These are phyloP conservation scores for Cicer arietinum DNA, from an alignment of 306 rosid genomes.

Conservation along the genomic window DNA sequence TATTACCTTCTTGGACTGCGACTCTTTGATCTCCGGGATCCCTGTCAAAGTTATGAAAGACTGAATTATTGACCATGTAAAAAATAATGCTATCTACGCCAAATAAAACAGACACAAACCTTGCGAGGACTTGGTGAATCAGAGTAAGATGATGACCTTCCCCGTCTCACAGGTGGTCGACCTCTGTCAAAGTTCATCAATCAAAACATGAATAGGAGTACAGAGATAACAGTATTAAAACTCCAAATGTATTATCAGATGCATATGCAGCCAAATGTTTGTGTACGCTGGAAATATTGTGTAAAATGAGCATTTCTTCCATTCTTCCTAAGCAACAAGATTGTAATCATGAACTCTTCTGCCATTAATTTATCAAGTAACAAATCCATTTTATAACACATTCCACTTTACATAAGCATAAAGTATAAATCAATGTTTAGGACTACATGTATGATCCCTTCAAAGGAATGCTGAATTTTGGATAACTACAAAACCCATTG, in stretches of 20 bases:
- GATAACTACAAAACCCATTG: constrained; percentile 24
- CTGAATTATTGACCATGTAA: constrained; percentile 24
- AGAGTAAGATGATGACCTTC: constrained; percentile 88
- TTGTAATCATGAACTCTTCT: neutral
- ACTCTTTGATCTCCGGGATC: constrained; percentile 66
- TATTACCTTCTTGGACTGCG: constrained; percentile 87
- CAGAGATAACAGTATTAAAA: constrained; percentile 14
- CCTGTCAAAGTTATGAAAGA: constrained; percentile 52
- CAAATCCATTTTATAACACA: constrained; percentile 1
- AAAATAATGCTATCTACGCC: constrained; percentile 18
- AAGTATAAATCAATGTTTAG: constrained; percentile 7
- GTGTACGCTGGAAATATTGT: neutral
- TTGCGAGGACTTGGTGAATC: constrained; percentile 93
- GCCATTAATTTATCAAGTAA: neutral
- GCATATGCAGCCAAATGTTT: constrained; percentile 16
- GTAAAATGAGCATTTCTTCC: constrained; percentile 26
- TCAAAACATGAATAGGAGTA: constrained; percentile 29
- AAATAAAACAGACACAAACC: constrained; percentile 55
- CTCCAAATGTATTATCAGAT: neutral
- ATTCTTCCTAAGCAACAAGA: constrained; percentile 1
- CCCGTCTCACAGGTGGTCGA: constrained; percentile 79
- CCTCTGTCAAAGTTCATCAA: constrained; percentile 58
- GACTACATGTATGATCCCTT: neutral
- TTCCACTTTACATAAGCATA: constrained; percentile 11
- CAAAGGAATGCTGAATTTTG: constrained; percentile 10